Evolutionary conservation across 352 stramenopile species (phyloP), one percentile per base, ranked within the genome.

Genomic region (Globisporangium solare): DNA sequence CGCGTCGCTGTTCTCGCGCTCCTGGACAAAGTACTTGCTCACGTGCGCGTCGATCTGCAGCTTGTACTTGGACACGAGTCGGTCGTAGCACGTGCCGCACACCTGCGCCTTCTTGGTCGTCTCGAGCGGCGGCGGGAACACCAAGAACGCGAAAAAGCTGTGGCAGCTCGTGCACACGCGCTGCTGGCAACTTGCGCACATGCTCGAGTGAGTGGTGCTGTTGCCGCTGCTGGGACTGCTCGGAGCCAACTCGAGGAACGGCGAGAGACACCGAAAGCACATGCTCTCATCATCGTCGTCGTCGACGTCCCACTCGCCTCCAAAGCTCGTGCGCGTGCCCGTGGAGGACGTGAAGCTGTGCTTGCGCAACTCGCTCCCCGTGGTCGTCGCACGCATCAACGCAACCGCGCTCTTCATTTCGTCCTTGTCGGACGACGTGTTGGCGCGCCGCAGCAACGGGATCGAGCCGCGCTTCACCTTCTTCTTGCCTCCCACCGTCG

Each of bases 21-120:
- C 72, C 45, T 76, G 81, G 58, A 78, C 68, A 37, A 89, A 79
- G 61, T 87, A 89, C 22, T 86, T 89, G 47, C 76, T 66, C 46
- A 92, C 75, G 37, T 88, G 79, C 17, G 78, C 79, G 6, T 85
- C 76, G 31, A 92, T 61, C 40, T 69, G 68, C 31, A 92, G 66
- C 31, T 85, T 85, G 66, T 88, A 89, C 48, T 79, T 85, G 48
- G 51, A 70, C 35, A 86, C 66, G 2, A 87, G 69, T 1, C 78
- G 71, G 2, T 82, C 67, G 47, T 90, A 90, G 62, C 82, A 92
- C 37, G 67, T 79, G 47, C 70, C 70, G 58, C 82, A 92, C 21
- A 92, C 70, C 47, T 70, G 78, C 43, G 71, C 63, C 68, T 90
- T 89, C 48, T 73, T 76, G 11, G 73, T 74, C 32, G 62, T 70